Percentiles rank a stretch among this genome's conserved stretches.
Evolutionary conservation across 257 asterid genomes (phyloP).

Genomic region (Gentiana macrophylla): DNA sequence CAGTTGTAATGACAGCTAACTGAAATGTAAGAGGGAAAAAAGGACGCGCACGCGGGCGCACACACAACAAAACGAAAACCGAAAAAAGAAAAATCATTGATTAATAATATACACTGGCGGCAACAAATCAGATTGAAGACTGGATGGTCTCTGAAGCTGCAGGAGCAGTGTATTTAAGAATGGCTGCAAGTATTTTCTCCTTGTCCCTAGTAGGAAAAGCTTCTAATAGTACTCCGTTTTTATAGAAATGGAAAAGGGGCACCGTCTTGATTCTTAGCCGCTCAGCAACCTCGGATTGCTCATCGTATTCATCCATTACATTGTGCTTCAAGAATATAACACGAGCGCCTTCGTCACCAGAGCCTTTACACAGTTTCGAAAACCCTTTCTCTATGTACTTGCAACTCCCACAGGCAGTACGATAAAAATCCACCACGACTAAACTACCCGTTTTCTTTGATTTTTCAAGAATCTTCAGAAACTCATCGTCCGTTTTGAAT

Average conservation of each 20-base stretch:
- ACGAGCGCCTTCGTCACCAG: slow-evolving; percentile 62
- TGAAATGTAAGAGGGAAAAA: too few species aligned
- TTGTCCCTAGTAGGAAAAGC: slow-evolving; percentile 91
- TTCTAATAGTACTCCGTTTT: slow-evolving; percentile 64
- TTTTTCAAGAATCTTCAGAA: slow-evolving; percentile 45
- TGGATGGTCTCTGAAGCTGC: slow-evolving; percentile 22
- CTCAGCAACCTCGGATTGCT: slow-evolving; percentile 92
- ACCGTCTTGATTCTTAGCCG: slow-evolving; percentile 85
- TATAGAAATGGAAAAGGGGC: slow-evolving; percentile 90
- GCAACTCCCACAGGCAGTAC: slow-evolving; percentile 98
- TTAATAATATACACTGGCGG: too few species aligned
- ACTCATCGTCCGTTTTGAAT: slow-evolving; percentile 72
- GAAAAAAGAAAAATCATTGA: too few species aligned
- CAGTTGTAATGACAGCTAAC: too few species aligned
- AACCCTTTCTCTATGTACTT: slow-evolving; percentile 92
- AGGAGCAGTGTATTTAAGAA: slow-evolving; percentile 61
- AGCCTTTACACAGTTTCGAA: slow-evolving; percentile 69
- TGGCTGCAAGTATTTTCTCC: slow-evolving; percentile 68
- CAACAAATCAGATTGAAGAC: too few species aligned
- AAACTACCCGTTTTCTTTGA: slow-evolving; percentile 49
- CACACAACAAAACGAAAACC: too few species aligned
- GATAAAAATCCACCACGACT: slow-evolving; percentile 88
- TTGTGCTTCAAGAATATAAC: slow-evolving; percentile 89
- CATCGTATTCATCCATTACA: slow-evolving; percentile 92
- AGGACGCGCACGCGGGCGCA: too few species aligned